Percentiles rank a stretch among this genome's conserved stretches.
Evolutionary conservation across 1,284 basidiomycete genomes (phyloP).

Genomic region (Marasmius sp.): DNA sequence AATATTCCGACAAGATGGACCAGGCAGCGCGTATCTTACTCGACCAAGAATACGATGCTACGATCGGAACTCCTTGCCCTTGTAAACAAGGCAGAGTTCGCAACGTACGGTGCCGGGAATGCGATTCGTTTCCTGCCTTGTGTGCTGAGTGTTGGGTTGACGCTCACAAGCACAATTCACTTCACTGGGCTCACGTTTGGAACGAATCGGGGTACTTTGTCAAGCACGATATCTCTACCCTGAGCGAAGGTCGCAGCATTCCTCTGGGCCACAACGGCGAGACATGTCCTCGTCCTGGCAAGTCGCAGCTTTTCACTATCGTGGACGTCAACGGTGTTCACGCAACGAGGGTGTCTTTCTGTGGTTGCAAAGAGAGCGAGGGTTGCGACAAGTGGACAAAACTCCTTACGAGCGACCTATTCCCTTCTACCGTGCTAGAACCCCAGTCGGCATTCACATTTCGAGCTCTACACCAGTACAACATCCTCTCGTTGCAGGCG

Average conservation of each 20-base stretch:
- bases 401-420: conserved; percentile 5
- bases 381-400: background rate
- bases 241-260: background rate
- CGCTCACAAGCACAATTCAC: background rate
- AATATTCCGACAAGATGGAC: background rate
- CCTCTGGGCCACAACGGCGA: background rate
- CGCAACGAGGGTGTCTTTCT: conserved; percentile 3
- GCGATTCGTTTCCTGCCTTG: background rate
- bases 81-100: background rate
- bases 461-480: conserved; percentile 2
- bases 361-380: background rate
- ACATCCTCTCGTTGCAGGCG: conserved; percentile 6
- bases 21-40: background rate
- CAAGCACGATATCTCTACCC: background rate
- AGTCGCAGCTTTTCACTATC: background rate
- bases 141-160: conserved; percentile 4
- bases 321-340: conserved; percentile 7
- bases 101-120: conserved; percentile 3
- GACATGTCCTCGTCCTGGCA: no score
- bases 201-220: background rate
- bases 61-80: background rate
- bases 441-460: conserved; percentile 10
- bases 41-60: background rate
- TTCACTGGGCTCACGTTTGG: conserved; percentile 10
- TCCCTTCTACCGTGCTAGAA: conserved; percentile 1